Percentiles rank a stretch among this genome's conserved stretches.
phyloP scores from a whole-genome alignment of 2,329 filamentous ascomycete genomes.

The Lasiodiplodia hormozganensis region DNA sequence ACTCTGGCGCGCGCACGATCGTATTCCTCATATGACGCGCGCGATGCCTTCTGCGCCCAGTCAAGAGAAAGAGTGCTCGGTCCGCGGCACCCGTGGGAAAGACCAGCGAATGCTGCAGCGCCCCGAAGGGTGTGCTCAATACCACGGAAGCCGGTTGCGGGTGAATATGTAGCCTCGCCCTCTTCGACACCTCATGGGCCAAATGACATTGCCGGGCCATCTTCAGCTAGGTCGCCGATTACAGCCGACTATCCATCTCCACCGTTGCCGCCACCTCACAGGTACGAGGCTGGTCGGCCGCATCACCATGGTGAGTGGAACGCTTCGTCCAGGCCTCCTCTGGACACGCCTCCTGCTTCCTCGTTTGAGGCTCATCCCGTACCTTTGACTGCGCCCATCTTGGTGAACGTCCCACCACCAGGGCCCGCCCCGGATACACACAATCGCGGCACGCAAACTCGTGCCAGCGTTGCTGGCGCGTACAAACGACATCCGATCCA shows the following conservation, averaged over 20 bases:
- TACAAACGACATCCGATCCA: conserved; percentile 11
- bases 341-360: background rate
- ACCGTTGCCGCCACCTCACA: conserved; percentile 1
- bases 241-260: background rate
- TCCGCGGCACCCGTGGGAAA: background rate
- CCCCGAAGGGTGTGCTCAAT: background rate
- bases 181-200: background rate
- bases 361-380: background rate
- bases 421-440: background rate
- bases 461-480: background rate
- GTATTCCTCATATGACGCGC: background rate
- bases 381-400: background rate
- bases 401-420: background rate
- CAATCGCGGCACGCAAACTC: conserved; percentile 16
- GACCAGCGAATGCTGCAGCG: background rate
- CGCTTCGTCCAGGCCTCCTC: background rate
- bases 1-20: background rate
- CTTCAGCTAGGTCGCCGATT: background rate
- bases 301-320: background rate
- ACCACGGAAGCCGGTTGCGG: conserved; percentile 9
- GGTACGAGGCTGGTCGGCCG: background rate
- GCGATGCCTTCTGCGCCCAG: background rate
- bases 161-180: background rate
- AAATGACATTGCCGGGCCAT: background rate
- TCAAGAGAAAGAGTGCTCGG: background rate